Conservation (phyloP, 257 asterid genomes). For the Haberlea rhodopensis region DNA sequence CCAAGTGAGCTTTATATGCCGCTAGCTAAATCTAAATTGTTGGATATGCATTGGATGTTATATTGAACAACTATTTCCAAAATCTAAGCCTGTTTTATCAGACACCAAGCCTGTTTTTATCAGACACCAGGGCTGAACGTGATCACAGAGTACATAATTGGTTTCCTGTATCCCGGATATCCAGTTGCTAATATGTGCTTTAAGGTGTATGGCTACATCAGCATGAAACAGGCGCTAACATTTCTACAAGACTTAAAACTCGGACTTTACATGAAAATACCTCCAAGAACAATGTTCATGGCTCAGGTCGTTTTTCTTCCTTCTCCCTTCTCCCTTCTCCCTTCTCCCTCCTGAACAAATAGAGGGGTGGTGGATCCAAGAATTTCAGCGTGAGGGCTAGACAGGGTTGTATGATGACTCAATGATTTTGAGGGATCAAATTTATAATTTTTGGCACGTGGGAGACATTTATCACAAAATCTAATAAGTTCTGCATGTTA, state of each 20-base stretch:
- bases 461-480: background rate
- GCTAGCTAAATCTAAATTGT: background rate
- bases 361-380: background rate
- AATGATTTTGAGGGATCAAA: background rate
- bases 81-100: no score
- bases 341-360: conserved; percentile 1
- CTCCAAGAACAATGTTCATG: conserved; percentile 95
- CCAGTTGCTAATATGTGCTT: conserved; percentile 99
- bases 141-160: conserved; percentile 89
- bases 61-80: background rate
- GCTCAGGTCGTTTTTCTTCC: conserved; percentile 80
- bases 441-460: background rate
- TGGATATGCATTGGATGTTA: conserved; percentile 1
- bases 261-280: conserved; percentile 95
- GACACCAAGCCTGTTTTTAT: no score
- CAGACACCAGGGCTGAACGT: conserved; percentile 90
- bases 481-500: conserved; percentile 11
- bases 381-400: background rate
- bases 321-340: no score
- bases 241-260: conserved; percentile 93
- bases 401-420: background rate
- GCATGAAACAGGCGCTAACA: conserved; percentile 82
- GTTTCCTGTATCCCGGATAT: conserved; percentile 95
- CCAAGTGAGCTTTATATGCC: conserved; percentile 49
- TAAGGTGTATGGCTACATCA: conserved; percentile 87